A percentile compares a stretch with the other conserved stretches of the same genome.
phyloP scores from a whole-genome alignment of 139 green algal genomes.

The Deuterostichococcus epilithicus region DNA sequence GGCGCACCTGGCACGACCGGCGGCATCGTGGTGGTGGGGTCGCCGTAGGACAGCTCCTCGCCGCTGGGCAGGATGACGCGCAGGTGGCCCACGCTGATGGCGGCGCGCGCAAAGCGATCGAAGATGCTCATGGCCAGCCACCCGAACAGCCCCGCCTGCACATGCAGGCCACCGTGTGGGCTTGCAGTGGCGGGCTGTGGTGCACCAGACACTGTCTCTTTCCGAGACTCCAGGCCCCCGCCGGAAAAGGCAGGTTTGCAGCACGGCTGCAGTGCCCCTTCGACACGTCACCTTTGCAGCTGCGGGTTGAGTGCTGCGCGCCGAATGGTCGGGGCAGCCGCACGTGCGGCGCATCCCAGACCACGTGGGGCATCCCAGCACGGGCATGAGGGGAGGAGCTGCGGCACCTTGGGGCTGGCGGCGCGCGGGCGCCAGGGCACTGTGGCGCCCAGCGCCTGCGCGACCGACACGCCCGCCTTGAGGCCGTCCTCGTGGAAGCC shows the following conservation, averaged over 20 bases:
- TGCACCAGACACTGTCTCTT: too few relatives aligned
- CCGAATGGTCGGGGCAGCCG: too few relatives aligned
- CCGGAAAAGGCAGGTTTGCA: too few relatives aligned
- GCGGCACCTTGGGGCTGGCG: conserved; percentile 60
- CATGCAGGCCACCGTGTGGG: background rate
- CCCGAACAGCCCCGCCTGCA: conserved; percentile 15
- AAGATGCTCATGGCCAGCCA: conserved; percentile 28
- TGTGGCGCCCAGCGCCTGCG: conserved; percentile 29
- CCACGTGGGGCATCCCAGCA: background rate
- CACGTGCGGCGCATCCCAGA: too few relatives aligned
- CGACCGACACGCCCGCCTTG: conserved; percentile 57
- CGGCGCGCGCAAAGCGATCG: conserved; percentile 54
- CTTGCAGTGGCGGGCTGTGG: too few relatives aligned
- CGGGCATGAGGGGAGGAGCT: background rate
- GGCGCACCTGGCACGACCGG: background rate
- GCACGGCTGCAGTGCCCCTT: too few relatives aligned
- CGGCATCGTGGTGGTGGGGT: background rate
- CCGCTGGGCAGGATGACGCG: conserved; percentile 83
- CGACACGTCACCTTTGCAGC: too few relatives aligned
- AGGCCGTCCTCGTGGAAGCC: conserved; percentile 98
- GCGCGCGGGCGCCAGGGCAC: conserved; percentile 56
- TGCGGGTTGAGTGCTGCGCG: too few relatives aligned
- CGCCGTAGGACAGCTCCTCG: conserved; percentile 65
- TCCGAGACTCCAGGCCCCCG: too few relatives aligned
- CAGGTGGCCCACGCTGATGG: conserved; percentile 60